Conservation (phyloP, 495 filamentous ascomycete genomes). For the Aspergillus heteromorphus region DNA sequence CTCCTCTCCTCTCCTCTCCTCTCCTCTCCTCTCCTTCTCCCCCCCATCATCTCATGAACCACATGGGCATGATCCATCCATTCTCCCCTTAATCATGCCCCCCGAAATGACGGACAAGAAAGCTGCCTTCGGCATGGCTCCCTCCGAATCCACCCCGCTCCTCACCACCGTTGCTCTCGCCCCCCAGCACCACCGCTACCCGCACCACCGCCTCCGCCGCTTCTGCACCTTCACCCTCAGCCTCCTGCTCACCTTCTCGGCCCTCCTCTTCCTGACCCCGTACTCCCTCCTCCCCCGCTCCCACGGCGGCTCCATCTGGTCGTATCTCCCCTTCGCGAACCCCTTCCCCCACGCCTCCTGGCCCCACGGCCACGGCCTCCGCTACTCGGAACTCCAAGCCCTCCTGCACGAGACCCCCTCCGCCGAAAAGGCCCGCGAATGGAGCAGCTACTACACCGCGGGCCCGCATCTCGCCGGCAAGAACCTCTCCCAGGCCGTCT, state of each 20-base stretch:
- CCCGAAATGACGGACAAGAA: constrained; percentile 38
- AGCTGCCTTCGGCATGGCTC: constrained; percentile 23
- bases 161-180: constrained; percentile 30
- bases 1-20: not conserved
- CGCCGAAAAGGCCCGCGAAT: constrained; percentile 63
- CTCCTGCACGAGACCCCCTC: constrained; percentile 70
- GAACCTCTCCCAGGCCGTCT: constrained; percentile 79
- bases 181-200: constrained; percentile 55
- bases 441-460: constrained; percentile 86
- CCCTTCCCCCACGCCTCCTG: constrained; percentile 34
- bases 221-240: constrained; percentile 64
- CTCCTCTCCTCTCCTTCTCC: not conserved
- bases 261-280: constrained; percentile 58
- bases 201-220: constrained; percentile 61
- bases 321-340: constrained; percentile 38
- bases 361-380: constrained; percentile 47
- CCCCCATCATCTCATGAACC: not conserved
- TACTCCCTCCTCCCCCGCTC: constrained; percentile 27
- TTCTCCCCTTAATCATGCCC: not conserved
- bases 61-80: too few relatives aligned
- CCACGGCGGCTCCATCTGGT: constrained; percentile 37
- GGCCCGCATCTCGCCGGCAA: constrained; percentile 86
- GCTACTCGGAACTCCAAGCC: constrained; percentile 61
- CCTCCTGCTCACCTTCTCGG: constrained; percentile 50
- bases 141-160: constrained; percentile 39